Base-by-base conservation (phyloP, 805 yeast species). In the Nadsonia fulvescens region DNA sequence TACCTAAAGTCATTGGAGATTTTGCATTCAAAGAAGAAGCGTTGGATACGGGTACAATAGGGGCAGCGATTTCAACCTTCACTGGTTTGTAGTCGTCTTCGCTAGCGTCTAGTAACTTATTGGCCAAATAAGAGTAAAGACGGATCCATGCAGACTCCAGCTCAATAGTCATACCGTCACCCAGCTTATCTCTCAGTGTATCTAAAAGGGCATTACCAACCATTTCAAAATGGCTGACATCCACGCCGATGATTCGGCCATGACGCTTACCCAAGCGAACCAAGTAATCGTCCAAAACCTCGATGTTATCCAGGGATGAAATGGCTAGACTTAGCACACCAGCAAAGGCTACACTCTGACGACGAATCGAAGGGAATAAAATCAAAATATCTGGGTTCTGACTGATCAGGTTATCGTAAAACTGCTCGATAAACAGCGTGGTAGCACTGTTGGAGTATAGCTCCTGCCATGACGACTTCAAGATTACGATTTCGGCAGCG, bases 321-420 rank as follows among this genome's bases (percentile, higher is more conserved):
- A 78, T 66, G 2, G 83, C 75, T 22, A 68, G 58, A 15, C 76
- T 63, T 38, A 79, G 46, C 11, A 78, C 78, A 4, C 83, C 82
- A 1, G 86, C 81, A 53, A 78, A 72, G 5, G 83, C 64, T 9
- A 68, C 64, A 1, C 89, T 81, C 49, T 79, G 92, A 43, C 75
- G 82, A 34, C 63, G 63, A 35, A 77, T 66, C 5, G 77, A 66
- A 0, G 92, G 91, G 44, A 74, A 76, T 42, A 69, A 43, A 20
- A 53, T 57, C 37, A 71, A 79, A 33, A 79, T 54, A 8, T 52
- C 53, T 0, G 78, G 70, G 36, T 63, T 66, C 62, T 66, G 63
- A 0, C 64, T 46, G 19, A 77, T 51, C 27, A 78, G 49, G 41
- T 76, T 78, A 27, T 69, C 63, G 49, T 77, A 78, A 42, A 78